phyloP scores from a whole-genome alignment of 1,284 basidiomycete genomes.

The Meira nashicola region DNA sequence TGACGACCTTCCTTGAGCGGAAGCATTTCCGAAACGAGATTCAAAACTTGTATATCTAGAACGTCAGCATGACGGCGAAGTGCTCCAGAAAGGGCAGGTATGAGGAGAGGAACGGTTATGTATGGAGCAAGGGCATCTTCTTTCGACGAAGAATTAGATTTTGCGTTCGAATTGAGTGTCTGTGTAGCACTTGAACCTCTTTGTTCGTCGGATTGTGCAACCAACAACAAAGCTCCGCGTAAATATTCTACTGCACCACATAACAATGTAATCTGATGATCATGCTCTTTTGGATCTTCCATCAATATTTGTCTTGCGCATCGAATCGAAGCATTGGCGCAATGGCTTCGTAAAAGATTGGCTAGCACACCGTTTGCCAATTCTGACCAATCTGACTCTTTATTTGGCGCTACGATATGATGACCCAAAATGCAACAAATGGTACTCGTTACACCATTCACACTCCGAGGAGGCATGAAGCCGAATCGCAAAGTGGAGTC shows the following conservation, averaged over 20 bases:
- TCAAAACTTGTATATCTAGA: constrained; percentile 40
- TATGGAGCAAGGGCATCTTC: constrained; percentile 37
- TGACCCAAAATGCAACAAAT: constrained; percentile 44
- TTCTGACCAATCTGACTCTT: constrained; percentile 17
- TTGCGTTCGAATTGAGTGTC: constrained; percentile 1
- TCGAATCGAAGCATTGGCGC: constrained; percentile 42
- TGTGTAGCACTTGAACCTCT: constrained; percentile 18
- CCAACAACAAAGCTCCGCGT: constrained; percentile 29
- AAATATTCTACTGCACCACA: constrained; percentile 47
- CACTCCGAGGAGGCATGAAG: constrained; percentile 37
- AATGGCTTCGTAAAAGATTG: constrained; percentile 47
- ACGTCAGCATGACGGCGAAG: constrained; percentile 38
- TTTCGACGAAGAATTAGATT: constrained; percentile 2
- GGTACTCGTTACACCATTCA: constrained; percentile 32
- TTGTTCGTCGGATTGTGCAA: constrained; percentile 16
- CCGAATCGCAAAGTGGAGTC: constrained; percentile 45
- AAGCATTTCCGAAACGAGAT: constrained; percentile 39
- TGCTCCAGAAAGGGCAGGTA: constrained; percentile 39
- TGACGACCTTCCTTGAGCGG: constrained; percentile 12
- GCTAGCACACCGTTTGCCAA: constrained; percentile 30
- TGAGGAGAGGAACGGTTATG: constrained; percentile 36
- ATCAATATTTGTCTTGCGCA: constrained; percentile 29
- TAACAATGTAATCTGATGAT: constrained; percentile 30
- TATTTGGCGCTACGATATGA: constrained; percentile 11
- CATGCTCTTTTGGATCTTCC: not conserved